phyloP scores from a whole-genome alignment of 75 land plant species.

The Selaginella moellendorffii region DNA sequence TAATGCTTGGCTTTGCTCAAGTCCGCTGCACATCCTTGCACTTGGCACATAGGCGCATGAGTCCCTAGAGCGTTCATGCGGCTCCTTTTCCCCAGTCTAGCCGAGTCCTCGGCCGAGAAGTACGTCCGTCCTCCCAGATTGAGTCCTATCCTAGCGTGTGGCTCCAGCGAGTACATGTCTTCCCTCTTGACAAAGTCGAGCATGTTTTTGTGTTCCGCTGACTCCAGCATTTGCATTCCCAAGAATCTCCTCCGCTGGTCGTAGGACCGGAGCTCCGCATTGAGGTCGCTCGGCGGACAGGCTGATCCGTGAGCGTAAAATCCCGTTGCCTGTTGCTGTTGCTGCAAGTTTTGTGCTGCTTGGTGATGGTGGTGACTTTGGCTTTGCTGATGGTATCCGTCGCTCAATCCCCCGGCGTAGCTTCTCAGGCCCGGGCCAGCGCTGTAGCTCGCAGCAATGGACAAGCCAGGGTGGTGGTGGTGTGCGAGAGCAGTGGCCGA shows the following conservation, averaged over 20 bases:
- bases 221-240: neutral
- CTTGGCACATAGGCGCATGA: slow-evolving; percentile 25
- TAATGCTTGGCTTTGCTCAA: neutral
- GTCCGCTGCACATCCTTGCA: slow-evolving; percentile 13
- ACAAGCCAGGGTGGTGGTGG: no score
- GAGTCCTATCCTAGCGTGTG: slow-evolving; percentile 31
- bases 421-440: neutral
- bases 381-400: neutral
- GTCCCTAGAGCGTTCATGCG: slow-evolving; percentile 2
- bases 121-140: slow-evolving; percentile 55
- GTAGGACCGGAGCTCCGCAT: neutral
- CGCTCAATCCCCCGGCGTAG: neutral
- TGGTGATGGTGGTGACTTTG: neutral
- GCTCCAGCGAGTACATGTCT: neutral
- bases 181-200: neutral
- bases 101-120: slow-evolving; percentile 37
- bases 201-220: neutral
- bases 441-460: no score
- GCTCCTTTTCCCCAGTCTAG: slow-evolving; percentile 4
- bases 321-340: no score
- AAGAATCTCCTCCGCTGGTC: neutral
- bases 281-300: neutral
- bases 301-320: neutral
- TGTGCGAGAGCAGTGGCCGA: neutral
- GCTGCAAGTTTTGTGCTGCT: no score